Conservation (phyloP, 2,329 filamentous ascomycete genomes). For the Fusarium luffae region DNA sequence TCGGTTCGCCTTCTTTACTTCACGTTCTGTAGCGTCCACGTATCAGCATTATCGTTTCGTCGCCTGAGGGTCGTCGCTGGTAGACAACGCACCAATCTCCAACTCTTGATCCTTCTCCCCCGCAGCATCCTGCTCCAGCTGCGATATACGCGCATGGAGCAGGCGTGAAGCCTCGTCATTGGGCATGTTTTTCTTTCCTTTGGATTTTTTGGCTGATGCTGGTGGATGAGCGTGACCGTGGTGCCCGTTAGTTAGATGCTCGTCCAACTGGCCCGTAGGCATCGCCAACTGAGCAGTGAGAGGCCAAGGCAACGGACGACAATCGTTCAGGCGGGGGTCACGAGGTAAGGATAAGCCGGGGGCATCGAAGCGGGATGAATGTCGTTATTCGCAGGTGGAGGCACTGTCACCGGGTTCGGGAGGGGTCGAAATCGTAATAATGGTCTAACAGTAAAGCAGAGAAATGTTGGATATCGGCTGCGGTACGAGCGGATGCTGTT, state of each 20-base stretch:
- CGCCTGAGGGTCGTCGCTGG: slow-evolving; percentile 18
- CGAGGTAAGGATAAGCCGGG: slow-evolving; percentile 34
- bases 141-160: slow-evolving; percentile 91
- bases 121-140: slow-evolving; percentile 91
- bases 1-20: slow-evolving; percentile 92
- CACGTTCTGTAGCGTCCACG: slow-evolving; percentile 72
- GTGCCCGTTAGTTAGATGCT: slow-evolving; percentile 57
- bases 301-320: slow-evolving; percentile 27
- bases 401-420: slow-evolving; percentile 25
- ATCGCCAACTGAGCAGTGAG: slow-evolving; percentile 46
- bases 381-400: slow-evolving; percentile 27
- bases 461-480: slow-evolving; percentile 21
- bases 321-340: slow-evolving; percentile 38
- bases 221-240: slow-evolving; percentile 53
- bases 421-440: slow-evolving; percentile 15
- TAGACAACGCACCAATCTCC: slow-evolving; percentile 80
- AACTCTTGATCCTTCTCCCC: slow-evolving; percentile 95
- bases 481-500: slow-evolving; percentile 30
- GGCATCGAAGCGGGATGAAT: slow-evolving; percentile 40
- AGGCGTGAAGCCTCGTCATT: slow-evolving; percentile 91
- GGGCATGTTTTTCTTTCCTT: slow-evolving; percentile 85
- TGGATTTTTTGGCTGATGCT: slow-evolving; percentile 75
- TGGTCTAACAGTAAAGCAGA: slow-evolving; percentile 17
- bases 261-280: slow-evolving; percentile 55
- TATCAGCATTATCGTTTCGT: slow-evolving; percentile 42